A percentile compares a stretch with the other conserved stretches of the same genome.
Evolutionary conservation across 1,139 yeast genomes (phyloP).

Genomic region (Taiozyma sp.): DNA sequence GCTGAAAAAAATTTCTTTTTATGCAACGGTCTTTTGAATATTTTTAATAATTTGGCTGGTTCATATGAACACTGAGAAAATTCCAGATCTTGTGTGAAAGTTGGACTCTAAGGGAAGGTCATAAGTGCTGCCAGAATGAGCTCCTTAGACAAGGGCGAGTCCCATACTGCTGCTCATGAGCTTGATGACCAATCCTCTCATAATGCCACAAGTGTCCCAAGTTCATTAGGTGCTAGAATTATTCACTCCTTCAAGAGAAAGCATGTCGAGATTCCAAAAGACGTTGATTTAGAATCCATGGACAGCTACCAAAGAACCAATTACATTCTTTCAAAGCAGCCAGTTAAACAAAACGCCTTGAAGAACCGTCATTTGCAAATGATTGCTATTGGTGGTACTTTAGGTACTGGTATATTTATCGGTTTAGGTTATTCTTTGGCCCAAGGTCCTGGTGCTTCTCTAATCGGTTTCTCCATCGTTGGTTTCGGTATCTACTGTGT

Average conservation of each 20-base stretch:
- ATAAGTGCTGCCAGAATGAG: neutral
- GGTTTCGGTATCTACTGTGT: conserved; percentile 61
- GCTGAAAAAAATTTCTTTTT: neutral
- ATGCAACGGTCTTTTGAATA: neutral
- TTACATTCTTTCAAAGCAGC: conserved; percentile 40
- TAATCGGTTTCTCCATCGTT: conserved; percentile 60
- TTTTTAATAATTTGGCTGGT: neutral
- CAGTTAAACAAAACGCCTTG: conserved; percentile 26
- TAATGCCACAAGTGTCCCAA: neutral
- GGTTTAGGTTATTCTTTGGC: conserved; percentile 42
- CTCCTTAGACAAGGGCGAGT: neutral
- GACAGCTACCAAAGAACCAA: conserved; percentile 49
- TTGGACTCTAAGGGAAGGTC: neutral
- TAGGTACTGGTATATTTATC: conserved; percentile 50
- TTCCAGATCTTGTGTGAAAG: neutral
- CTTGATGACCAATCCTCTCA: neutral
- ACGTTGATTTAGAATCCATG: conserved; percentile 49
- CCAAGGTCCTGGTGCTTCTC: conserved; percentile 58
- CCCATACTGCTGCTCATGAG: neutral
- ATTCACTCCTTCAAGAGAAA: conserved; percentile 36
- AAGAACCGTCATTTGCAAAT: conserved; percentile 52
- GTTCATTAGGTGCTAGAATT: neutral
- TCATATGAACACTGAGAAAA: neutral
- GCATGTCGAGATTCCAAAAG: conserved; percentile 31
- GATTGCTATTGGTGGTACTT: conserved; percentile 50